A percentile compares a stretch with the other conserved stretches of the same genome.
phyloP scores from a whole-genome alignment of 2,329 filamentous ascomycete genomes.

The Didymella lethalis region DNA sequence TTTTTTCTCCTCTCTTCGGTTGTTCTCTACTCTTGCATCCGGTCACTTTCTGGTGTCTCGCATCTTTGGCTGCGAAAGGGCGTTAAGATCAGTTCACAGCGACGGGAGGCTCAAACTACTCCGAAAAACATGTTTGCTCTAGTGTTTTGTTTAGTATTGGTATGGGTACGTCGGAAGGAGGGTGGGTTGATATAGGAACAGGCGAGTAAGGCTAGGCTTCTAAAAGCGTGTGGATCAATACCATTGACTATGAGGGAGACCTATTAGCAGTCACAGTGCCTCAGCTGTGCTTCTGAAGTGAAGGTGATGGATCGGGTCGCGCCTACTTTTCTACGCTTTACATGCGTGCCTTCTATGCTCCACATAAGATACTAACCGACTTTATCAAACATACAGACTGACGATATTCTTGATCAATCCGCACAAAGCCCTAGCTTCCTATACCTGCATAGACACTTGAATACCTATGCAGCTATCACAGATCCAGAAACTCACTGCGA shows the following conservation, averaged over 20 bases:
- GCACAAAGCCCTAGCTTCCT: not conserved
- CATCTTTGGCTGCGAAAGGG: slow-evolving; percentile 28
- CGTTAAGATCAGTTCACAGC: slow-evolving; percentile 34
- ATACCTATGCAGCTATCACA: not conserved
- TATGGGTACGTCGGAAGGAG: slow-evolving; percentile 13
- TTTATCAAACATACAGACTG: not conserved
- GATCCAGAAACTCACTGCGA: not conserved
- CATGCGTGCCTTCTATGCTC: not conserved
- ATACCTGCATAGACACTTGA: not conserved
- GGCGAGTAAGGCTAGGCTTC: not conserved
- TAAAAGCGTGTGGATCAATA: slow-evolving; percentile 16
- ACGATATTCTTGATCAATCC: not conserved
- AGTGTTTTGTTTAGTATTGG: slow-evolving; percentile 17
- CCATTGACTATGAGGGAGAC: slow-evolving; percentile 3
- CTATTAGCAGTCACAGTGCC: not conserved
- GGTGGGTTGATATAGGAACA: not conserved
- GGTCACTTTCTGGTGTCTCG: slow-evolving; percentile 40
- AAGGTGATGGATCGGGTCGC: not conserved
- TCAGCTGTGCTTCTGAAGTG: not conserved
- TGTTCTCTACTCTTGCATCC: slow-evolving; percentile 37
- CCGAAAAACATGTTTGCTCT: slow-evolving; percentile 15
- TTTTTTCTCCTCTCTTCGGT: slow-evolving; percentile 4
- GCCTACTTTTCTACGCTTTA: not conserved
- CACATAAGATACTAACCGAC: not conserved
- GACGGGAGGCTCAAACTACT: slow-evolving; percentile 30